phyloP scores from a whole-genome alignment of 129 eudicot species.

The Lactuca saligna region DNA sequence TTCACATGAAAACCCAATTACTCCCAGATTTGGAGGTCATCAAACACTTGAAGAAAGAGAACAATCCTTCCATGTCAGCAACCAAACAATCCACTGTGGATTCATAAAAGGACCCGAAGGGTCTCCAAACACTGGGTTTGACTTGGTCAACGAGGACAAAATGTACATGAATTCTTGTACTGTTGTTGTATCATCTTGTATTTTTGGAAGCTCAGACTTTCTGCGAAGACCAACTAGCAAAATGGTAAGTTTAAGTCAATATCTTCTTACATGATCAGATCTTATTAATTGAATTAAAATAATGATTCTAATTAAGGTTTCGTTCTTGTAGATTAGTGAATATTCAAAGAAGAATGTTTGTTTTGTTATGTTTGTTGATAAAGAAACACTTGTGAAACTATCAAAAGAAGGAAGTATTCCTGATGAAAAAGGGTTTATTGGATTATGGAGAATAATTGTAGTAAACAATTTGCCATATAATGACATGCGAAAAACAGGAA shows the following conservation, averaged over 20 bases:
- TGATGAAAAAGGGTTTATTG: slow-evolving; percentile 67
- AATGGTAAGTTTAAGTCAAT: slow-evolving; percentile 45
- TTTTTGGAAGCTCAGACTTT: slow-evolving; percentile 97
- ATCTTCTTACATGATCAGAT: background rate
- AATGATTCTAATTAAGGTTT: slow-evolving; percentile 2
- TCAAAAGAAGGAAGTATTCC: slow-evolving; percentile 75
- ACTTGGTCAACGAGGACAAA: slow-evolving; percentile 69
- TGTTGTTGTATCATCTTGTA: slow-evolving; percentile 92
- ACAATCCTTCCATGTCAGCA: slow-evolving; percentile 59
- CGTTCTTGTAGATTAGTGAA: slow-evolving; percentile 62
- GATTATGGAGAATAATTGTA: slow-evolving; percentile 84
- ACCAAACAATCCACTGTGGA: slow-evolving; percentile 91
- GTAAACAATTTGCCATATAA: slow-evolving; percentile 80
- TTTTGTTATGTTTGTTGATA: slow-evolving; percentile 87
- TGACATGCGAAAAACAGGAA: slow-evolving; percentile 96
- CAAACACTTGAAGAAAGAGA: slow-evolving; percentile 84
- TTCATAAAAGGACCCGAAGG: slow-evolving; percentile 79
- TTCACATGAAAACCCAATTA: slow-evolving; percentile 28
- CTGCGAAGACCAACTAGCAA: slow-evolving; percentile 91
- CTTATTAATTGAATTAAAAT: background rate
- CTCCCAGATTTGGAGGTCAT: slow-evolving; percentile 93
- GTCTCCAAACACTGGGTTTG: slow-evolving; percentile 67
- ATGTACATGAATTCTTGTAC: slow-evolving; percentile 59
- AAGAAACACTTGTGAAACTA: slow-evolving; percentile 62
- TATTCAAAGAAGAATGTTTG: slow-evolving; percentile 84